These are phyloP conservation scores for Ogataea nakhonphanomensis DNA, from an alignment of 805 yeast genomes.

Conservation along the genomic window DNA sequence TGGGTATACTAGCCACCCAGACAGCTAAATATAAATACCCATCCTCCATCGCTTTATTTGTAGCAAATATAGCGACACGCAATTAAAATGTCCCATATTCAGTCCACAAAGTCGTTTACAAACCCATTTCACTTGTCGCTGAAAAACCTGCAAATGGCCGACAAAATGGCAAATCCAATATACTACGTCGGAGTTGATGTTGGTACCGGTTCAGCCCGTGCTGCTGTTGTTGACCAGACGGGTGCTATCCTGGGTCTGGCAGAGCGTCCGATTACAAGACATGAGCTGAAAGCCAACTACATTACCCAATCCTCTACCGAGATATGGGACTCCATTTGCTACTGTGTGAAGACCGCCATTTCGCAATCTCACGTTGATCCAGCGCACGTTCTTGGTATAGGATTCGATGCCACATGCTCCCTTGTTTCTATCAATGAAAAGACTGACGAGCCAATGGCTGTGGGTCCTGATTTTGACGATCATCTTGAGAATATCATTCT, in stretches of 20 bases:
- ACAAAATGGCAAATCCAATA: slow-evolving; percentile 26
- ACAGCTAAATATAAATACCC: slow-evolving; percentile 1
- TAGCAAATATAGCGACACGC: background rate
- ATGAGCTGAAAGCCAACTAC: slow-evolving; percentile 66
- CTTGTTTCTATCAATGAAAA: slow-evolving; percentile 72
- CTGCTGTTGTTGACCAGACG: slow-evolving; percentile 78
- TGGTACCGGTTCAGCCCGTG: slow-evolving; percentile 98
- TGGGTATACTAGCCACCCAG: slow-evolving; percentile 9
- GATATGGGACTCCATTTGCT: slow-evolving; percentile 86
- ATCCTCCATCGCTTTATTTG: background rate
- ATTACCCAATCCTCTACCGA: slow-evolving; percentile 88
- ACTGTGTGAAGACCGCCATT: slow-evolving; percentile 72
- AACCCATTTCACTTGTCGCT: slow-evolving; percentile 36
- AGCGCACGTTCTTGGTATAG: slow-evolving; percentile 71
- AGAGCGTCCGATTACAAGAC: slow-evolving; percentile 74
- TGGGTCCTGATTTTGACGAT: slow-evolving; percentile 85
- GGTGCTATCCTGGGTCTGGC: slow-evolving; percentile 81
- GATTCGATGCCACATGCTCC: slow-evolving; percentile 97
- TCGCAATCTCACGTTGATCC: slow-evolving; percentile 74
- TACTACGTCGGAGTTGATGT: slow-evolving; percentile 44
- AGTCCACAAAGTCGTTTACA: slow-evolving; percentile 28
- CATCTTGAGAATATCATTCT: slow-evolving; percentile 76
- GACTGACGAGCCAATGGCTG: slow-evolving; percentile 71
- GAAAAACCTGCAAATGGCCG: slow-evolving; percentile 22
- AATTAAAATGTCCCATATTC: slow-evolving; percentile 14